A percentile compares a stretch with the other conserved stretches of the same genome.
phyloP scores from a whole-genome alignment of 768 basidiomycete species.

The Leccinum subtestaceum region DNA sequence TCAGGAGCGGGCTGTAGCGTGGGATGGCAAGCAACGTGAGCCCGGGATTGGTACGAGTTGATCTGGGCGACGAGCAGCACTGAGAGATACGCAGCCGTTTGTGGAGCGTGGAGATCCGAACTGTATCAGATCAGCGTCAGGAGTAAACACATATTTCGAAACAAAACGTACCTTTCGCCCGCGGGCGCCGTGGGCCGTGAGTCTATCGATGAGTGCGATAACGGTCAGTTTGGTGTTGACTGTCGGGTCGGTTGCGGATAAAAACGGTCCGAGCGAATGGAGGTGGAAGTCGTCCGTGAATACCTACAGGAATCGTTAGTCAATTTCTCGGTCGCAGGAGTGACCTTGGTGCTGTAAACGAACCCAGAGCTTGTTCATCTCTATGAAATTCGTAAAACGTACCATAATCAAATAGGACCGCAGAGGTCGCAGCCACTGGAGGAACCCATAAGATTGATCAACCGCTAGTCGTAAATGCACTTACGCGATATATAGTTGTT shows the following conservation, averaged over 20 bases:
- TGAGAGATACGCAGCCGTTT: no score
- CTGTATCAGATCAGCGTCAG: no score
- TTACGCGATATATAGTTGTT: neutral
- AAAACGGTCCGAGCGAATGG: constrained; percentile 90
- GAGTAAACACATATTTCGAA: no score
- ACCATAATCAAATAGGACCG: neutral
- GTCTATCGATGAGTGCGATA: constrained; percentile 92
- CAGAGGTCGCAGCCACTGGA: neutral
- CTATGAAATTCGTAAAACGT: neutral
- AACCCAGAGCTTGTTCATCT: no score
- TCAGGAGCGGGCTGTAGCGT: no score
- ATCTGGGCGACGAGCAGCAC: no score
- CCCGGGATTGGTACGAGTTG: no score
- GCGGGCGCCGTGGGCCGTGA: constrained; percentile 93
- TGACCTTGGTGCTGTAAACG: no score
- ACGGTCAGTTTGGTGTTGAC: constrained; percentile 99
- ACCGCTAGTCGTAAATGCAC: neutral
- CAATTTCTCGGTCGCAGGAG: no score
- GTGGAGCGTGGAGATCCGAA: no score
- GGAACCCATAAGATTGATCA: neutral
- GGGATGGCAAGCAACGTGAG: no score
- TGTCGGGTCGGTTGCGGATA: constrained; percentile 94
- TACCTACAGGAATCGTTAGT: no score
- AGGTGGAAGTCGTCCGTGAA: constrained; percentile 87
- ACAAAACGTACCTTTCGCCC: constrained; percentile 26